Conservation (phyloP, 1,284 basidiomycete species). For the Farysia itapuensis region DNA sequence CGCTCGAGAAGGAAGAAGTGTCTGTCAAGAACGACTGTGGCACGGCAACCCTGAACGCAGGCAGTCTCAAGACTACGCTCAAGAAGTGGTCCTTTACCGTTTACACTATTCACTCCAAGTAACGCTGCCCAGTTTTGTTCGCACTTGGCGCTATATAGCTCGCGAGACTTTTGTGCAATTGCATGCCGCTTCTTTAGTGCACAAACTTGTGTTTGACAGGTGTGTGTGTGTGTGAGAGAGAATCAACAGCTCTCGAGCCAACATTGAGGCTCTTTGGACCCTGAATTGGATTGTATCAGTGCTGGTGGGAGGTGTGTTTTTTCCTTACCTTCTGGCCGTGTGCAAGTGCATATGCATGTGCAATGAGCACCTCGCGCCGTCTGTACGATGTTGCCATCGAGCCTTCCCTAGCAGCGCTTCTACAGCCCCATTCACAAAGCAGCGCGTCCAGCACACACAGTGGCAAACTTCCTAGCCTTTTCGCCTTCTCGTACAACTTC, state of each 20-base stretch:
- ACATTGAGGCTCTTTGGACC: too few relatives aligned
- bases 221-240: too few relatives aligned
- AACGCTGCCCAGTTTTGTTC: too few relatives aligned
- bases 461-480: constrained; percentile 8
- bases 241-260: too few relatives aligned
- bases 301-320: background rate
- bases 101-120: constrained; percentile 4
- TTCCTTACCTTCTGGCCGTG: too few relatives aligned
- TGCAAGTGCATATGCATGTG: too few relatives aligned
- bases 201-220: too few relatives aligned
- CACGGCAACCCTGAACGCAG: constrained; percentile 1
- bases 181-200: too few relatives aligned
- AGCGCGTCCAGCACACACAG: background rate
- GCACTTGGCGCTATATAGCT: too few relatives aligned
- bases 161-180: too few relatives aligned
- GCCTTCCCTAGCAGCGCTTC: constrained; percentile 8
- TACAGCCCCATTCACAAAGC: background rate
- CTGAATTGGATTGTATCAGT: background rate
- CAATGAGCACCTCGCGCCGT: constrained; percentile 5
- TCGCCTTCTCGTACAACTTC: constrained; percentile 34
- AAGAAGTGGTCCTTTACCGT: constrained; percentile 32
- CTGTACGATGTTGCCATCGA: constrained; percentile 16
- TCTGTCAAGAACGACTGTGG: constrained; percentile 5
- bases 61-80: background rate
- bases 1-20: constrained; percentile 18